Evolutionary conservation across 768 basidiomycete genomes (phyloP).

Genomic region (Phylloporus arenicola): DNA sequence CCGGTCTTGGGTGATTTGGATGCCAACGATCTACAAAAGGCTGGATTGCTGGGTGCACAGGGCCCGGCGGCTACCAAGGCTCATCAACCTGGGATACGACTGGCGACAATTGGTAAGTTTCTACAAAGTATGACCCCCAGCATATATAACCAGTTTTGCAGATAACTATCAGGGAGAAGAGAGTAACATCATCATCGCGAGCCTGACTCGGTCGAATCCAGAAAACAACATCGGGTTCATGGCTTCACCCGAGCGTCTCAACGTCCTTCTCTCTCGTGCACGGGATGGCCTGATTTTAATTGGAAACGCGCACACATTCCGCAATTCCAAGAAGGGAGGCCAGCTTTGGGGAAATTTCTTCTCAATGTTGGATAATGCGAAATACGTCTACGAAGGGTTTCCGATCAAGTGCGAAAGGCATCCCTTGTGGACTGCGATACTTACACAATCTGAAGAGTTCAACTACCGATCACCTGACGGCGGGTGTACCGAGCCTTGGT

Average conservation of each 20-base stretch:
- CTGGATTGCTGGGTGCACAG: conserved; percentile 44
- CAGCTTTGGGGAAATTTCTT: conserved; percentile 51
- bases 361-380: conserved; percentile 33
- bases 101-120: conserved; percentile 59
- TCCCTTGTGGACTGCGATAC: conserved; percentile 32
- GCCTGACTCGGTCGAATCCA: conserved; percentile 57
- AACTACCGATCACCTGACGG: conserved; percentile 54
- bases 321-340: conserved; percentile 46
- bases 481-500: conserved; percentile 61
- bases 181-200: conserved; percentile 60
- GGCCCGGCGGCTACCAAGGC: conserved; percentile 38
- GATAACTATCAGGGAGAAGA: conserved; percentile 80
- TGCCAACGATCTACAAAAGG: conserved; percentile 46
- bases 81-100: conserved; percentile 36
- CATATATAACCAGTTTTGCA: conserved; percentile 19
- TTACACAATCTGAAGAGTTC: conserved; percentile 45
- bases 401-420: conserved; percentile 58
- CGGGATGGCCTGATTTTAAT: conserved; percentile 62
- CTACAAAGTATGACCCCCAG: neutral
- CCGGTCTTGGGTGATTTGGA: conserved; percentile 27
- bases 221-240: conserved; percentile 64
- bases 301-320: conserved; percentile 61
- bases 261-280: conserved; percentile 69
- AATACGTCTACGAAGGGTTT: conserved; percentile 55
- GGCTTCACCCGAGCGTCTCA: conserved; percentile 62